A percentile compares a stretch with the other conserved stretches of the same genome.
These are phyloP conservation scores for Suillus occidentalis DNA, from an alignment of 768 basidiomycete genomes.

Conservation along the genomic window DNA sequence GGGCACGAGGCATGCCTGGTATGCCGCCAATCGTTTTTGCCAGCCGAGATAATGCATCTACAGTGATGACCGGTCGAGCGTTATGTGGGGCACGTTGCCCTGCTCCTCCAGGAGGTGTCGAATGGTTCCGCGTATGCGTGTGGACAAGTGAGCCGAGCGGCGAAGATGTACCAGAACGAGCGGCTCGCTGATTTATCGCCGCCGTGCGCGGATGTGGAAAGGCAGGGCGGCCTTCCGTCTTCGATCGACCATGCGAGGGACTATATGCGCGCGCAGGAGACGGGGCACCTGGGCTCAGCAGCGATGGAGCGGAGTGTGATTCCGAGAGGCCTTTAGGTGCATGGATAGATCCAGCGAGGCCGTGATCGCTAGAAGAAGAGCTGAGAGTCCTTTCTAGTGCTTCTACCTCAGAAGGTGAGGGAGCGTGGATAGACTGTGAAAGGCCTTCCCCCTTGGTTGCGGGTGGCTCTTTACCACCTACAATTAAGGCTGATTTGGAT, in stretches of 20 bases:
- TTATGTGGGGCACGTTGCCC: conserved; percentile 44
- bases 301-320: conserved; percentile 35
- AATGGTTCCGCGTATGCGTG: conserved; percentile 57
- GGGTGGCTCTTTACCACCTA: conserved; percentile 16
- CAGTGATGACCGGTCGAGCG: conserved; percentile 69
- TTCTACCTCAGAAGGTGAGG: conserved; percentile 16
- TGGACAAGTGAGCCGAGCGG: conserved; percentile 39
- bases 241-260: conserved; percentile 52
- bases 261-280: conserved; percentile 30
- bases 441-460: conserved; percentile 22
- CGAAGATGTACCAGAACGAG: conserved; percentile 46
- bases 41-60: conserved; percentile 66
- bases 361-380: conserved; percentile 30
- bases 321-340: conserved; percentile 46
- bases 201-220: conserved; percentile 30
- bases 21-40: conserved; percentile 58
- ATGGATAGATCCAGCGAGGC: conserved; percentile 56
- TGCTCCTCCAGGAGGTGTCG: conserved; percentile 52
- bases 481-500: conserved; percentile 9
- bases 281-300: conserved; percentile 28
- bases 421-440: conserved; percentile 29
- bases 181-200: conserved; percentile 29
- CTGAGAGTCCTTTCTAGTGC: conserved; percentile 18
- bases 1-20: conserved; percentile 25
- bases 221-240: conserved; percentile 51